Evolutionary conservation across 176 grass and related monocot genomes (phyloP), one percentile per base, ranked within the genome.

Genomic region (Juncus inflexus): DNA sequence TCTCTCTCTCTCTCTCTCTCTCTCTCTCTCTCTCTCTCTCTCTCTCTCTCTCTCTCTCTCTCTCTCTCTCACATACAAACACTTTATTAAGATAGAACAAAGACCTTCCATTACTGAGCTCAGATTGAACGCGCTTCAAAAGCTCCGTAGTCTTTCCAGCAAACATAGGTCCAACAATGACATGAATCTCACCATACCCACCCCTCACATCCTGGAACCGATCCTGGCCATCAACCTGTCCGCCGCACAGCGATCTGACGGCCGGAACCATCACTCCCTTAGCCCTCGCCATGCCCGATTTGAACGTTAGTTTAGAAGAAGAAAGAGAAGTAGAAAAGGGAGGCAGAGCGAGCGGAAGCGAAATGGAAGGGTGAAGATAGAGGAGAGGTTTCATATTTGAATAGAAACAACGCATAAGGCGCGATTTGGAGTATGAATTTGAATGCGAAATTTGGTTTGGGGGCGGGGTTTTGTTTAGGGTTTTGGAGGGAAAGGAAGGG

Each of bases 161-260:
- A 66, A 97, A 91, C 92, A 89, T 97, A 37, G 83, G 87, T 4
- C 87, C 87, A 3, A 97, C 59, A 35, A 97, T 97, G 60, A 91
- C 79, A 12, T 97, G 92, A 80, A 97, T 89, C 77, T 97, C 80
- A 3, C 92, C 92, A 5, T 78, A 81, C n/a, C 74, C 52, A 40
- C 12, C 61, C 3, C 35, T 66, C 11, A 54, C 63, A 75, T 6
- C 67, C 40, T 83, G 80, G 73, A 70, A 74, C 39, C 1, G 15
- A 4, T 12, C 19, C 12, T 58, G 61, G 35, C 35, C 6, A 3
- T 65, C 65, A 15, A 55, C 61, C 39, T 13, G 0, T 19, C 67
- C 15, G 40, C 42, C 10, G 40, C 52, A 56, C 16, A 74, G 5
- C 0, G 58, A 69, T 77, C 79, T 77, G 3, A 65, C 79, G 14